phyloP scores from a whole-genome alignment of 2,329 filamentous ascomycete genomes.

The Pyrenophora graminea region DNA sequence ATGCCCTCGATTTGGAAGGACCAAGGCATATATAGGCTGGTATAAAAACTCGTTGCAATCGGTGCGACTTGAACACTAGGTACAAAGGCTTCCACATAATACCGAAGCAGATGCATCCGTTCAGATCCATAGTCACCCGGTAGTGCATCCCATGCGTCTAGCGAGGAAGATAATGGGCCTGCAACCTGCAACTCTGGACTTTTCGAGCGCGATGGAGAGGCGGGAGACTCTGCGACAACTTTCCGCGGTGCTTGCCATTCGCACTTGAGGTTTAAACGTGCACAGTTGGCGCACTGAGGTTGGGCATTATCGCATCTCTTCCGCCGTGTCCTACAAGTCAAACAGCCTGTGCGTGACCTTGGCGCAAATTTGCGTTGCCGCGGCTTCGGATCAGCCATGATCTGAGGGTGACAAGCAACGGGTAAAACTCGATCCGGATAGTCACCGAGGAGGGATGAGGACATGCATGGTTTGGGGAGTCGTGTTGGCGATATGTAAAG shows the following conservation, averaged over 20 bases:
- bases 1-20: conserved; percentile 42
- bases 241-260: conserved; percentile 42
- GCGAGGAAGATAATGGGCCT: conserved; percentile 23
- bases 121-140: conserved; percentile 31
- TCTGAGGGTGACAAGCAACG: conserved; percentile 13
- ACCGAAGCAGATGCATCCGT: conserved; percentile 38
- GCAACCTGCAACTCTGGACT: conserved; percentile 21
- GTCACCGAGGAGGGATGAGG: conserved; percentile 15
- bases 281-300: conserved; percentile 42
- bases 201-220: conserved; percentile 11
- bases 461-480: conserved; percentile 13
- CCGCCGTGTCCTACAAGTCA: conserved; percentile 42
- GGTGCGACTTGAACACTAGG: conserved; percentile 44
- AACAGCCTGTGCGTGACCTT: conserved; percentile 42
- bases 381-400: conserved; percentile 39
- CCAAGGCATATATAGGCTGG: conserved; percentile 43
- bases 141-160: conserved; percentile 40
- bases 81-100: conserved; percentile 44
- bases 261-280: conserved; percentile 41
- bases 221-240: conserved; percentile 15
- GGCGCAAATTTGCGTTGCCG: conserved; percentile 45
- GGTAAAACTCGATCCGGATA: conserved; percentile 10
- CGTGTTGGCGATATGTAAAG: conserved; percentile 9
- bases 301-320: conserved; percentile 44
- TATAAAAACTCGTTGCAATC: conserved; percentile 44